A percentile compares a stretch with the other conserved stretches of the same genome.
phyloP scores from a whole-genome alignment of 305 asterid species.

The Ajuga reptans region DNA sequence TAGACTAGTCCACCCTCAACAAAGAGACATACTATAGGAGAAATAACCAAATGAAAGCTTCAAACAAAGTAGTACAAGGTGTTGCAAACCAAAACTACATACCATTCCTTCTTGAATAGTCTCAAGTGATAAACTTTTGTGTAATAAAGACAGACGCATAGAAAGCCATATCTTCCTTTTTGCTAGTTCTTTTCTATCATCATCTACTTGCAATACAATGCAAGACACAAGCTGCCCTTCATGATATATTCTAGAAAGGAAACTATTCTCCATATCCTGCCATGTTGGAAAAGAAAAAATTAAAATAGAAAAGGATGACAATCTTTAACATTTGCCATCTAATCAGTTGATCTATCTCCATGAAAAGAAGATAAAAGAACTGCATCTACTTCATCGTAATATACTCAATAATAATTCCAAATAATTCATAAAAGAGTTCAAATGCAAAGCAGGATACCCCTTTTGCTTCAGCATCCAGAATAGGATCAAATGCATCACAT shows the following conservation, averaged over 20 bases:
- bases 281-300: constrained; percentile 18
- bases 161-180: constrained; percentile 93
- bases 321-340: not conserved
- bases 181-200: constrained; percentile 62
- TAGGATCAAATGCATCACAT: constrained; percentile 65
- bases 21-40: not conserved
- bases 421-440: not conserved
- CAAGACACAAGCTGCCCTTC: constrained; percentile 87
- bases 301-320: not conserved
- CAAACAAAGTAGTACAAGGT: constrained; percentile 2
- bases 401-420: constrained; percentile 1
- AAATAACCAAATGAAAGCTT: constrained; percentile 4
- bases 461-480: constrained; percentile 31
- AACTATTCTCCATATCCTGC: constrained; percentile 46
- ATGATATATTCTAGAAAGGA: constrained; percentile 60
- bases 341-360: not conserved
- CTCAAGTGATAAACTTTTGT: constrained; percentile 65
- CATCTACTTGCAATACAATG: constrained; percentile 68
- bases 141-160: constrained; percentile 63
- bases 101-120: constrained; percentile 96
- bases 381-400: not conserved
- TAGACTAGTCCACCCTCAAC: not conserved
- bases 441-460: constrained; percentile 33
- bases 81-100: constrained; percentile 19
- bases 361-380: not conserved